Conservation (phyloP, 2,329 filamentous ascomycete species). For the Venturiaceae sp. region DNA sequence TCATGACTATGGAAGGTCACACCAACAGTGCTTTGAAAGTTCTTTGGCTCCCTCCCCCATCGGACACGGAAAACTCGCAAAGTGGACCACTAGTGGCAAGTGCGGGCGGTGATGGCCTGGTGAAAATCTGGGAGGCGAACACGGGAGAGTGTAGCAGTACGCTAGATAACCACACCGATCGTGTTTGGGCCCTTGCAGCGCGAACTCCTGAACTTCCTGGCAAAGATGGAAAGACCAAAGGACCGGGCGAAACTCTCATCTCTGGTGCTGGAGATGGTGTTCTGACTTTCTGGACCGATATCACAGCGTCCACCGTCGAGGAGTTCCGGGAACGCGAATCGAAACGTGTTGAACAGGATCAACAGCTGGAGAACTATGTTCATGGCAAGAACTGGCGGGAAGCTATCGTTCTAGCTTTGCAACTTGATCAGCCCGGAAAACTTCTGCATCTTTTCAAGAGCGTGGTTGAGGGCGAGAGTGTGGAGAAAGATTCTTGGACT, state of each 20-base stretch:
- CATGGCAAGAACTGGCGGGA: constrained; percentile 80
- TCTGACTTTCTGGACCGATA: constrained; percentile 93
- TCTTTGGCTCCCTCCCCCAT: constrained; percentile 61
- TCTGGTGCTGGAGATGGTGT: constrained; percentile 90
- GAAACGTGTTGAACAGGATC: constrained; percentile 83
- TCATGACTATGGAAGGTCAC: constrained; percentile 92
- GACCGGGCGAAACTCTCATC: constrained; percentile 45
- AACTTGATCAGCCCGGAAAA: constrained; percentile 87
- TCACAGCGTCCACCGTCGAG: constrained; percentile 68
- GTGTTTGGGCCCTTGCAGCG: constrained; percentile 82
- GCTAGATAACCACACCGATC: constrained; percentile 92
- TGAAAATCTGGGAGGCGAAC: constrained; percentile 92
- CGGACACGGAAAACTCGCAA: constrained; percentile 21
- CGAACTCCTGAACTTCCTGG: constrained; percentile 38
- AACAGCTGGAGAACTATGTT: constrained; percentile 88
- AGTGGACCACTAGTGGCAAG: constrained; percentile 66
- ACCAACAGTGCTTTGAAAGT: constrained; percentile 93
- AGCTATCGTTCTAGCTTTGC: constrained; percentile 82
- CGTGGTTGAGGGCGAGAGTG: constrained; percentile 55
- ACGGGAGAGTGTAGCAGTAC: constrained; percentile 79
- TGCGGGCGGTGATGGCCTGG: constrained; percentile 85
- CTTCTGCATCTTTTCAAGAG: constrained; percentile 75
- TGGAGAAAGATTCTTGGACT: constrained; percentile 53
- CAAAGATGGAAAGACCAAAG: not conserved
- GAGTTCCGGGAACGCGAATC: constrained; percentile 65